Base-by-base conservation (phyloP, 345 rosid species). In the Combretum micranthum region DNA sequence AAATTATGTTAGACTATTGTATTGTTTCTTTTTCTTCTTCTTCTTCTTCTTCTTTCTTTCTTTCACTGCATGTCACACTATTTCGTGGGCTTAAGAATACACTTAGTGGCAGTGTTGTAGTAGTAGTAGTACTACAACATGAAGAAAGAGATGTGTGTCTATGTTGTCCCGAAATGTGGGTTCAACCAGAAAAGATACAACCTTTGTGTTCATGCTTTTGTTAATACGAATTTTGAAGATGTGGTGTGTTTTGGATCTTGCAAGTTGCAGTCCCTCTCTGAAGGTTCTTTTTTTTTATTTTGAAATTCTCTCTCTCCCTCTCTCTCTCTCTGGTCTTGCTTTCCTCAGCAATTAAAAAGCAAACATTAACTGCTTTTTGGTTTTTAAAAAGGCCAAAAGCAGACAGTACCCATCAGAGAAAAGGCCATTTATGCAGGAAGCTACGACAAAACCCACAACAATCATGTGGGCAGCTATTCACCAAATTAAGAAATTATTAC, bases 391-490 rank as follows among this genome's bases (percentile, higher is more conserved):
- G 37, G 42, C 39, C 12, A 45, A 37, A 47, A 52, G 47, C n/a
- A 3, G 23, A 43, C 14, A 4, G 32, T 4, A 22, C 17, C 37
- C 1, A 15, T 5, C 20, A 2, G 43, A 6, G 45, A 55, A 57
- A 52, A 48, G 52, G 63, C 60, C 65, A 56, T 56, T 56, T 14
- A 43, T 6, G 59, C 16, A 14, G 50, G 15, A 39, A 47, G 53
- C 20, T 21, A 52, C 44, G 53, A 47, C 62, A 25, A 49, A 12
- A 0, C 4, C 62, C 26, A 2, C 45, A 58, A 37, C n/a, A 47
- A 58, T 58, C 62, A 47, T 58, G 62, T 47, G 62, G 62, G 53
- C 49, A 47, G 49, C 25, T 20, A 50, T 20, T 32, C 39, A 4
- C 39, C 39, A 3, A 1, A 32, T 7, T 32, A 32, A 32, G 39